Base-by-base conservation (phyloP, 2,329 filamentous ascomycete genomes). In the Chrysosporium queenslandicum region DNA sequence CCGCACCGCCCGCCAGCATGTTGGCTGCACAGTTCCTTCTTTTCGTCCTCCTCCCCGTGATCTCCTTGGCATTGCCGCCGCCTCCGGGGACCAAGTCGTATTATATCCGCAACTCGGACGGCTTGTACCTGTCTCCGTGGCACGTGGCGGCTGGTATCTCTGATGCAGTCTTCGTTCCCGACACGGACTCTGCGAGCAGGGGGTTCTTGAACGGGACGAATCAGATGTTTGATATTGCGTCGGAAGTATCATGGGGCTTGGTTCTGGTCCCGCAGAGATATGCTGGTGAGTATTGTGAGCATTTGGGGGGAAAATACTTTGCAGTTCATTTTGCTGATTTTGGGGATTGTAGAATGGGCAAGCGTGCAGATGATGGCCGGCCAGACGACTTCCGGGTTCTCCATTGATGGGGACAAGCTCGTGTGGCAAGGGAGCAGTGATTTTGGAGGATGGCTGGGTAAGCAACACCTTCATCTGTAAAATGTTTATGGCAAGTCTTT, bases 71-170 rank as follows among this genome's bases (percentile, higher is more conserved):
- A 48, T 59, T 62, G 30, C 40, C 59, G 21, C 51, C 49, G 20
- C 52, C 57, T 12, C 40, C 40, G 11, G 41, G 41, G 50, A 54
- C 21, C 36, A 56, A 49, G 59, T 59, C n/a, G 48, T 58, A 29
- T 69, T 68, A 57, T 58, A 62, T 50, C 59, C 70, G 29, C 70
- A 69, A 56, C 65, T 68, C 18, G 54, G 56, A n/a, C 60, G 52
- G 66, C 54, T 63, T 69, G 50, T 71, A 66, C 27, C 59, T 71
- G 25, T 62, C 62, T 25, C 58, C 61, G 34, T 71, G 68, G 56
- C 69, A 71, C 60, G 69, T 67, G n/a, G 67, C 65, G 16, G 68
- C 68, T n/a, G 69, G 66, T 12, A 52, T 66, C 25, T 66, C 64
- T 29, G 68, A 70, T 54, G 67, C 66, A 8, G 67, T 69, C 3